Conservation (phyloP, 1,139 yeast species). For the Kodamaea fungicola region DNA sequence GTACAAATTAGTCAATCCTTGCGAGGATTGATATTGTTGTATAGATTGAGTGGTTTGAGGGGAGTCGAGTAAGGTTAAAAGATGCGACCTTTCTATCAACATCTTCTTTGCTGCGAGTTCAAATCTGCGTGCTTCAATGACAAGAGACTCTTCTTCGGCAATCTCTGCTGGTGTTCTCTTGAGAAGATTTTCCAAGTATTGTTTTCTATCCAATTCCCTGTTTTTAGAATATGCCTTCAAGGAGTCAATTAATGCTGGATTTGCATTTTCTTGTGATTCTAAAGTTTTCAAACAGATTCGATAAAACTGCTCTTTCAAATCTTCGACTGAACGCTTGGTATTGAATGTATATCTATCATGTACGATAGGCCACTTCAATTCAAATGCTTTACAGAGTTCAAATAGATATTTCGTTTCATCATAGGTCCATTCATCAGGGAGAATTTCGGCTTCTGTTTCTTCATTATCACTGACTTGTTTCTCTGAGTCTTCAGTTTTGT, state of each 20-base stretch:
- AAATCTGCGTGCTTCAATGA: constrained; percentile 87
- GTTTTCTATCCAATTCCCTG: constrained; percentile 75
- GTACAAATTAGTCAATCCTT: constrained; percentile 84
- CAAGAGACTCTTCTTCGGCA: constrained; percentile 94
- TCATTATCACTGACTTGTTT: constrained; percentile 7
- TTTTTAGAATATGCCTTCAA: constrained; percentile 56
- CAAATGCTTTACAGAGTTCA: constrained; percentile 67
- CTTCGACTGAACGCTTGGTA: constrained; percentile 55
- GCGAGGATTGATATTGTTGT: constrained; percentile 77
- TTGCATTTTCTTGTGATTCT: constrained; percentile 45
- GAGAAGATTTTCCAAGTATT: constrained; percentile 70
- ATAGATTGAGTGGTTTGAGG: constrained; percentile 81
- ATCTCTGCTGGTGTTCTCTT: constrained; percentile 92
- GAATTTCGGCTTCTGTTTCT: constrained; percentile 7
- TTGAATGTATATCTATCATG: constrained; percentile 64
- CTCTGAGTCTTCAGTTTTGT: constrained; percentile 2
- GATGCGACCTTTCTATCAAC: constrained; percentile 75
- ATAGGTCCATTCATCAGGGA: constrained; percentile 54
- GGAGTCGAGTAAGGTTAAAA: constrained; percentile 77
- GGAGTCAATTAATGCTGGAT: constrained; percentile 47
- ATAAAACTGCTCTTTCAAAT: constrained; percentile 80
- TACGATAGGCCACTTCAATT: constrained; percentile 84
- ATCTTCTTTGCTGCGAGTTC: constrained; percentile 92
- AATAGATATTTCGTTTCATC: constrained; percentile 78
- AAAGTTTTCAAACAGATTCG: constrained; percentile 36